A percentile compares a stretch with the other conserved stretches of the same genome.
phyloP scores from a whole-genome alignment of 2,329 filamentous ascomycete genomes.

The Thielaviopsis punctulata region DNA sequence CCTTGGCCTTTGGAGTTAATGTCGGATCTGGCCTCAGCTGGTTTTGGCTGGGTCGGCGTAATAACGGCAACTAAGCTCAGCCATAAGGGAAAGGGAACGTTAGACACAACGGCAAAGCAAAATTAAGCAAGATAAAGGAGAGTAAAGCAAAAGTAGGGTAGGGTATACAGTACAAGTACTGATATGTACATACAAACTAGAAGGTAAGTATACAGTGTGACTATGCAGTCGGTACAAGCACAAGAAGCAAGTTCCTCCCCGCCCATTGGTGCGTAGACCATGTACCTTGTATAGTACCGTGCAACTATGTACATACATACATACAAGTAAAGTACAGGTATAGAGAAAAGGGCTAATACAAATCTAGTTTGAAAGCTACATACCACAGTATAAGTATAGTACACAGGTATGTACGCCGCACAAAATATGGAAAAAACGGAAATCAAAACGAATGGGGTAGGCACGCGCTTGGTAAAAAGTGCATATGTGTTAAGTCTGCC shows the following conservation, averaged over 20 bases:
- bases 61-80: background rate
- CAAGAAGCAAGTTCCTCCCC: background rate
- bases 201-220: background rate
- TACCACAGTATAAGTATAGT: too few species aligned
- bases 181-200: background rate
- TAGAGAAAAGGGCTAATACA: conserved; percentile 1
- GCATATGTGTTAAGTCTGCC: too few species aligned
- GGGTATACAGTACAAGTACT: background rate
- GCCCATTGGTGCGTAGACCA: background rate
- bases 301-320: too few species aligned
- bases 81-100: background rate
- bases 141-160: background rate
- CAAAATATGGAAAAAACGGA: background rate
- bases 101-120: too few species aligned
- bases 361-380: too few species aligned
- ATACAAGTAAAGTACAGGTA: too few species aligned
- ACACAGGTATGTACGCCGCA: too few species aligned
- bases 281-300: background rate
- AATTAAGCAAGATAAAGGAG: too few species aligned
- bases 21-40: background rate
- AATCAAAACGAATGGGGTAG: too few species aligned
- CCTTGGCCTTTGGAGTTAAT: too few species aligned
- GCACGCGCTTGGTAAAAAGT: background rate
- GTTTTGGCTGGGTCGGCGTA: background rate
- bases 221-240: background rate